A percentile compares a stretch with the other conserved stretches of the same genome.
Evolutionary conservation across 1,284 basidiomycete genomes (phyloP).

Genomic region (Ganoderma meredithae): DNA sequence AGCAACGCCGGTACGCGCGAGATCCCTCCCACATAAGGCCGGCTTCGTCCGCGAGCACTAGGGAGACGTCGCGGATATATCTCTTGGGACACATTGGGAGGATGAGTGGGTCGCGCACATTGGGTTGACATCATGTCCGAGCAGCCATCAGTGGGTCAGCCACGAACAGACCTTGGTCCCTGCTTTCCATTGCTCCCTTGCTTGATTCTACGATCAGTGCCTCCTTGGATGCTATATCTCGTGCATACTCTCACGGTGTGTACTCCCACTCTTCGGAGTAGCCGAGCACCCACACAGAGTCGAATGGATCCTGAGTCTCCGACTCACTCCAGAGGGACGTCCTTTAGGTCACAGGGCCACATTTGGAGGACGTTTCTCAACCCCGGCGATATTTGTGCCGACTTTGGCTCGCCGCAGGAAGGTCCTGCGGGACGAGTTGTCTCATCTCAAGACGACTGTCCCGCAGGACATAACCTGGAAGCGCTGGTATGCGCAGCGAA

Average conservation of each 20-base stretch:
- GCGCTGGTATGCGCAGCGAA: slow-evolving; percentile 57
- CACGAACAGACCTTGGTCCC: slow-evolving; percentile 47
- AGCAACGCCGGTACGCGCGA: slow-evolving; percentile 55
- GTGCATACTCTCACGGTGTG: slow-evolving; percentile 19
- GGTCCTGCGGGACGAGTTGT: slow-evolving; percentile 38
- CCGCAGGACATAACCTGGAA: slow-evolving; percentile 47
- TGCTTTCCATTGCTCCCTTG: slow-evolving; percentile 45
- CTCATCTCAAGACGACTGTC: slow-evolving; percentile 38
- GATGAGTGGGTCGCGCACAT: slow-evolving; percentile 46
- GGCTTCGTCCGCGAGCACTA: slow-evolving; percentile 44
- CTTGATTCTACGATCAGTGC: slow-evolving; percentile 30
- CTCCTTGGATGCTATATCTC: neutral
- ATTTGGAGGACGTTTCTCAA: slow-evolving; percentile 39
- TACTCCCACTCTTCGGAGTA: slow-evolving; percentile 31
- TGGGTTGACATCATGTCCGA: slow-evolving; percentile 21
- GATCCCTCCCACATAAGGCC: slow-evolving; percentile 34
- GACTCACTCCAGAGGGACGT: slow-evolving; percentile 45
- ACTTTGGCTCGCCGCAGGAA: slow-evolving; percentile 55
- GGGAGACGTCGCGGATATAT: slow-evolving; percentile 55
- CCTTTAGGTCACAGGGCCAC: slow-evolving; percentile 28
- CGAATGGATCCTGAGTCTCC: slow-evolving; percentile 45
- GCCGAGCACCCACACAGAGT: slow-evolving; percentile 46
- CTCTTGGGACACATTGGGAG: slow-evolving; percentile 33
- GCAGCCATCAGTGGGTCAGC: slow-evolving; percentile 40
- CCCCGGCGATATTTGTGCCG: slow-evolving; percentile 54